Evolutionary conservation across 805 yeast genomes (phyloP).

Genomic region (Candida vartiovaarae): DNA sequence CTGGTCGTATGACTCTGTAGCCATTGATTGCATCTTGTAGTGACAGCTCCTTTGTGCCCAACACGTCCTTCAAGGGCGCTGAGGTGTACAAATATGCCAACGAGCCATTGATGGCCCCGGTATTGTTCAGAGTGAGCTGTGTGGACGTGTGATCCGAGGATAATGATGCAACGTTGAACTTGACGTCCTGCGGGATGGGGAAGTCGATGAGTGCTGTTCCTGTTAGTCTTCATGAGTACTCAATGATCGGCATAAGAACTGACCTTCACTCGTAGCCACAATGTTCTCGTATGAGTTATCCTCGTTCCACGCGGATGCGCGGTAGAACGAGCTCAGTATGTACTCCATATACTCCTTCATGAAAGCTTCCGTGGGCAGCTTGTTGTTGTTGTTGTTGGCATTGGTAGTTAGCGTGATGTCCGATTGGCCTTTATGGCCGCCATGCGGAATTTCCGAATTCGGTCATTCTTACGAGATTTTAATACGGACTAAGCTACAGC

Average conservation of each 20-base stretch:
- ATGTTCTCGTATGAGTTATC: slow-evolving; percentile 73
- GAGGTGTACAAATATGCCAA: slow-evolving; percentile 76
- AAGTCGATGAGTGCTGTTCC: slow-evolving; percentile 54
- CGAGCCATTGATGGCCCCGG: slow-evolving; percentile 68
- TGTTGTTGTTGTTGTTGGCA: background rate
- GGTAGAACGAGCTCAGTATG: slow-evolving; percentile 64
- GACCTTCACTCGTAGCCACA: slow-evolving; percentile 52
- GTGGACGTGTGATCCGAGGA: slow-evolving; percentile 66
- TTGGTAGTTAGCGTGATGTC: background rate
- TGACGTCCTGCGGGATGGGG: slow-evolving; percentile 58
- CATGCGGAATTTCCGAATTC: too few species aligned
- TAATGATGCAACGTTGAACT: slow-evolving; percentile 61
- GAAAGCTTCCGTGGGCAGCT: background rate
- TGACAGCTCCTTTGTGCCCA: slow-evolving; percentile 44
- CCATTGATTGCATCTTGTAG: slow-evolving; percentile 68
- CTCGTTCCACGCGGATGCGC: slow-evolving; percentile 68
- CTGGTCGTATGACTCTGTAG: slow-evolving; percentile 51
- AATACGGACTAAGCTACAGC: too few species aligned
- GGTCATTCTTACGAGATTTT: too few species aligned
- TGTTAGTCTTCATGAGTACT: slow-evolving; percentile 2
- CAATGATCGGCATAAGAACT: slow-evolving; percentile 1
- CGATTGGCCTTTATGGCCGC: too few species aligned
- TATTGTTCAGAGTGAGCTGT: slow-evolving; percentile 60
- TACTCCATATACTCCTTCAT: slow-evolving; percentile 72
- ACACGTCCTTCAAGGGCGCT: slow-evolving; percentile 42